phyloP scores from a whole-genome alignment of 306 rosid species.

The Gynostemma pentaphyllum region DNA sequence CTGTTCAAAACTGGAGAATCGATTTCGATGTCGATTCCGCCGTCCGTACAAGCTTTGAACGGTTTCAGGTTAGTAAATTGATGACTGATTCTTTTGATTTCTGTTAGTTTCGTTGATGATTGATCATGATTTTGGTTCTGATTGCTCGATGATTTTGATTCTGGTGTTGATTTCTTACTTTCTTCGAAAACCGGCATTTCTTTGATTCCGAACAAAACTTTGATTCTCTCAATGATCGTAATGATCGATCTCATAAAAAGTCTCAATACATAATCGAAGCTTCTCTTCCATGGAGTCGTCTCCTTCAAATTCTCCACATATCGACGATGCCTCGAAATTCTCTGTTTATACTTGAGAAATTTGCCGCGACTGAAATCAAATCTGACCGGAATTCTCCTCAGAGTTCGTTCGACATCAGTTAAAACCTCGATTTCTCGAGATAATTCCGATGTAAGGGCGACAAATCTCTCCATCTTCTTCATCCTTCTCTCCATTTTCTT shows the following conservation, averaged over 20 bases:
- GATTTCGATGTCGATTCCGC: slow-evolving; percentile 24
- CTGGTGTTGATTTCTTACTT: not conserved
- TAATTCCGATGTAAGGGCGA: slow-evolving; percentile 35
- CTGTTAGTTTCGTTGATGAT: slow-evolving; percentile 14
- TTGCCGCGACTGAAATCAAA: slow-evolving; percentile 10
- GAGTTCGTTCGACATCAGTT: slow-evolving; percentile 42
- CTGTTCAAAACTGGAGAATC: slow-evolving; percentile 28
- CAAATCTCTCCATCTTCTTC: slow-evolving; percentile 77
- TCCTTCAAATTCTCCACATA: slow-evolving; percentile 44
- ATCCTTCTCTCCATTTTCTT: slow-evolving; percentile 75
- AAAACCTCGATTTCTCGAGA: slow-evolving; percentile 53
- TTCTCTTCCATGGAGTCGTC: slow-evolving; percentile 71
- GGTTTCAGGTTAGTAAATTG: slow-evolving; percentile 20
- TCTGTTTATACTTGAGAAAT: slow-evolving; percentile 41
- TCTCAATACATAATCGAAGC: slow-evolving; percentile 54
- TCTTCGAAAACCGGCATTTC: slow-evolving; percentile 15
- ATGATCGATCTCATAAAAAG: slow-evolving; percentile 67
- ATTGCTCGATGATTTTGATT: slow-evolving; percentile 16
- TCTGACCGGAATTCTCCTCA: slow-evolving; percentile 39
- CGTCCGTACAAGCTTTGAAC: slow-evolving; percentile 33
- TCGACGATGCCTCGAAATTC: slow-evolving; percentile 49
- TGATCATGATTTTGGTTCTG: slow-evolving; percentile 15
- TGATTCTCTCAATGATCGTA: slow-evolving; percentile 62
- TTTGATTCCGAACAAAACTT: slow-evolving; percentile 36
- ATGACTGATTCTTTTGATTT: slow-evolving; percentile 13